These are phyloP conservation scores for Anthracocystis walkeri DNA, from an alignment of 1,284 basidiomycete species.

Conservation along the genomic window DNA sequence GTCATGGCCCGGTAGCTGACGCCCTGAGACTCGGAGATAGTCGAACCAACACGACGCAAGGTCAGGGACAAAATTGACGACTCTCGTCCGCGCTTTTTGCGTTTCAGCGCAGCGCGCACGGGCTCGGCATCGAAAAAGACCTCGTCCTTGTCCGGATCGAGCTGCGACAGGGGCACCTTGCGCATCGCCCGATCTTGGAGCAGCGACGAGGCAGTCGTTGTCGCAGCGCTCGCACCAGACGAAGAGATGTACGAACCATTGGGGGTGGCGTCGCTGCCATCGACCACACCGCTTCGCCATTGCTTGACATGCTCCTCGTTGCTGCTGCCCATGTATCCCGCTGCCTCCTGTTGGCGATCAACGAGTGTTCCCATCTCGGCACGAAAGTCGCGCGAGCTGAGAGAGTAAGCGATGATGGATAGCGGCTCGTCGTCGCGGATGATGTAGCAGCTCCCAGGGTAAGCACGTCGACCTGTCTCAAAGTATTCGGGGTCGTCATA, in stretches of 20 bases:
- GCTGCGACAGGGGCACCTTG: slow-evolving; percentile 39
- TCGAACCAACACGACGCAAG: slow-evolving; percentile 56
- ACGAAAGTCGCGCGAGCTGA: slow-evolving; percentile 60
- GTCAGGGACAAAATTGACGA: slow-evolving; percentile 60
- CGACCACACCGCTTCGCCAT: slow-evolving; percentile 50
- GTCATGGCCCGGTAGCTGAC: slow-evolving; percentile 25
- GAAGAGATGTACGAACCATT: slow-evolving; percentile 42
- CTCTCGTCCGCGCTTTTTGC: slow-evolving; percentile 59
- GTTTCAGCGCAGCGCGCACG: slow-evolving; percentile 51
- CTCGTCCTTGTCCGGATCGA: slow-evolving; percentile 60
- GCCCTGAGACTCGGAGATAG: slow-evolving; percentile 42
- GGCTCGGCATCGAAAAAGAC: slow-evolving; percentile 60
- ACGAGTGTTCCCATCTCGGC: slow-evolving; percentile 40
- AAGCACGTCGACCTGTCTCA: slow-evolving; percentile 41
- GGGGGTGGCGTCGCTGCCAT: slow-evolving; percentile 13
- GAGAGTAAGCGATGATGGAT: slow-evolving; percentile 62
- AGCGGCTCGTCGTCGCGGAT: slow-evolving; percentile 63
- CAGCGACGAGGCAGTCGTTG: slow-evolving; percentile 22
- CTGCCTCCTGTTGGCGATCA: slow-evolving; percentile 27
- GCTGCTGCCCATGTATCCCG: slow-evolving; percentile 43
- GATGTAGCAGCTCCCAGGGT: slow-evolving; percentile 55
- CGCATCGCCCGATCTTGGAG: slow-evolving; percentile 39
- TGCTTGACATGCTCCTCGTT: slow-evolving; percentile 49
- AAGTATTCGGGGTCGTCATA: slow-evolving; percentile 59
- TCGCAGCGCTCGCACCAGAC: slow-evolving; percentile 25